Evolutionary conservation across 495 filamentous ascomycete genomes (phyloP).

Genomic region (Cercophora scortea): DNA sequence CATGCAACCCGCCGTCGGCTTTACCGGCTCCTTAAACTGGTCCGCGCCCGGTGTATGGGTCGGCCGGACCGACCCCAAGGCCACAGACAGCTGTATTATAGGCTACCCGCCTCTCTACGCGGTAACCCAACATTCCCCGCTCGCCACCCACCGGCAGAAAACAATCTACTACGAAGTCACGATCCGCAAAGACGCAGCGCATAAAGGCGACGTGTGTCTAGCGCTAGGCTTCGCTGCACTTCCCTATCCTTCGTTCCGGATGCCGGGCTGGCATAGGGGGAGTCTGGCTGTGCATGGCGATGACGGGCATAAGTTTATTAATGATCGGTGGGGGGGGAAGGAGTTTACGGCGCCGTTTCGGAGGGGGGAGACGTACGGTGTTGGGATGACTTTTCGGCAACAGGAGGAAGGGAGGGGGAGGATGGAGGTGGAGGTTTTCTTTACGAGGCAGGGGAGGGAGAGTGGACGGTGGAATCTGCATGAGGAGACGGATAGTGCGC

Average conservation of each 20-base stretch:
- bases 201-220: slow-evolving; percentile 50
- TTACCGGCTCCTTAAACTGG: slow-evolving; percentile 23
- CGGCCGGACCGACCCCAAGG: slow-evolving; percentile 20
- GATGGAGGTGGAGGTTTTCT: slow-evolving; percentile 60
- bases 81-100: slow-evolving; percentile 48
- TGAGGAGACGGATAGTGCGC: slow-evolving; percentile 66
- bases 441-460: slow-evolving; percentile 62
- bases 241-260: slow-evolving; percentile 80
- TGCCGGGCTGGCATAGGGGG: slow-evolving; percentile 86
- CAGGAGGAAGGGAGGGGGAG: slow-evolving; percentile 22
- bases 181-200: slow-evolving; percentile 28
- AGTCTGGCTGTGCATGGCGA: slow-evolving; percentile 85
- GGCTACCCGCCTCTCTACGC: slow-evolving; percentile 72
- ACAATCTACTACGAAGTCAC: slow-evolving; percentile 76
- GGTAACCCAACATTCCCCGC: slow-evolving; percentile 57
- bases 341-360: slow-evolving; percentile 52
- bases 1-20: slow-evolving; percentile 22
- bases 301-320: slow-evolving; percentile 80
- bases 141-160: slow-evolving; percentile 35
- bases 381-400: slow-evolving; percentile 60
- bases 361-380: slow-evolving; percentile 37
- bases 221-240: slow-evolving; percentile 71
- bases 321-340: slow-evolving; percentile 77
- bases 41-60: slow-evolving; percentile 37
- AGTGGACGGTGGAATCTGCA: slow-evolving; percentile 72